These are phyloP conservation scores for Geum urbanum DNA, from an alignment of 306 rosid species.

Conservation along the genomic window DNA sequence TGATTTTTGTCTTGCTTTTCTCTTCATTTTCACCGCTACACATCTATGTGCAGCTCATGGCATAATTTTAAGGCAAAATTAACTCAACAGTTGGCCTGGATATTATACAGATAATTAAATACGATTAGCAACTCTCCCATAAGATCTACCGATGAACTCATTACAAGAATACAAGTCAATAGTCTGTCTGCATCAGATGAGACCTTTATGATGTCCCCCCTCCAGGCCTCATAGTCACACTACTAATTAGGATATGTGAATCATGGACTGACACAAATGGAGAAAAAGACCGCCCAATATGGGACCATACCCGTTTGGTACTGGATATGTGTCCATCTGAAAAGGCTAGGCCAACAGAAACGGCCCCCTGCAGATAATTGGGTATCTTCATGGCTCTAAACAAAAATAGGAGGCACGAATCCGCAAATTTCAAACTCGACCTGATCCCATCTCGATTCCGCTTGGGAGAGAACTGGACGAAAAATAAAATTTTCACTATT, in stretches of 20 bases:
- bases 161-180: constrained; percentile 18
- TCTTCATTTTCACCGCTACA: too few relatives aligned
- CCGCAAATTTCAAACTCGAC: too few relatives aligned
- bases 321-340: constrained; percentile 3
- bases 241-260: background rate
- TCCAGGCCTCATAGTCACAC: background rate
- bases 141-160: too few relatives aligned
- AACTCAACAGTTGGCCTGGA: background rate
- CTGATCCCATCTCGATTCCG: too few relatives aligned
- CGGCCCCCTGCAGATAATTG: constrained; percentile 18
- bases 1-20: too few relatives aligned
- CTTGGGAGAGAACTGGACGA: too few relatives aligned
- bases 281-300: constrained; percentile 8
- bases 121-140: background rate
- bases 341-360: constrained; percentile 21
- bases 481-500: too few relatives aligned
- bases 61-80: too few relatives aligned
- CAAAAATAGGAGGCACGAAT: too few relatives aligned
- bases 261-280: constrained; percentile 1
- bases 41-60: too few relatives aligned
- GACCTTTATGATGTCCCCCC: background rate
- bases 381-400: constrained; percentile 18
- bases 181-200: background rate
- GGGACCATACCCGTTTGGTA: constrained; percentile 10
- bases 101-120: background rate